Conservation (phyloP, 2,329 filamentous ascomycete species). For the Huntiella decipiens region DNA sequence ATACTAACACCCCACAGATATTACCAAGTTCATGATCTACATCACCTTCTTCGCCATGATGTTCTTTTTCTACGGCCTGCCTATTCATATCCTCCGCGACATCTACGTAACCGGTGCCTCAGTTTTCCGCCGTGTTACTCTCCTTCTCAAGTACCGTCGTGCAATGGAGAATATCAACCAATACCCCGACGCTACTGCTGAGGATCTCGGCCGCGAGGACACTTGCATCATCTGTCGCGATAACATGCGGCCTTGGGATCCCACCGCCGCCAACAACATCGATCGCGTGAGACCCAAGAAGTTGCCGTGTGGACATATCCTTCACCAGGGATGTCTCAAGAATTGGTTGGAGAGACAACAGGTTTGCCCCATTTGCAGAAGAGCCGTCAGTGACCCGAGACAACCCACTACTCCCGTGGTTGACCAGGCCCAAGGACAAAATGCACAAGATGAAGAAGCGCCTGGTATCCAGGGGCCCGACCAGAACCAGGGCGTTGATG, state of each 20-base stretch:
- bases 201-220: conserved; percentile 70
- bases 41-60: conserved; percentile 84
- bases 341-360: conserved; percentile 97
- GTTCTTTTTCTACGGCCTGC: conserved; percentile 81
- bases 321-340: conserved; percentile 85
- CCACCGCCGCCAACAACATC: conserved; percentile 42
- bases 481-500: too few species aligned
- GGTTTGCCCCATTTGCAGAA: conserved; percentile 84
- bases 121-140: conserved; percentile 74
- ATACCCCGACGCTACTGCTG: conserved; percentile 76
- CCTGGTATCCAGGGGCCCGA: too few species aligned
- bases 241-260: conserved; percentile 71
- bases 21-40: conserved; percentile 80
- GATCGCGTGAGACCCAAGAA: conserved; percentile 85
- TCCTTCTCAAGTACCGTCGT: conserved; percentile 75
- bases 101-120: conserved; percentile 86
- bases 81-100: conserved; percentile 91
- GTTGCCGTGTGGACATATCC: conserved; percentile 83
- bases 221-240: conserved; percentile 97
- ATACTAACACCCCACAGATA: conserved; percentile 34
- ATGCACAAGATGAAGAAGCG: too few species aligned
- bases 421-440: too few species aligned
- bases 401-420: conserved; percentile 2
- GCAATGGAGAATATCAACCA: conserved; percentile 88
- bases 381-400: conserved; percentile 45